phyloP scores from a whole-genome alignment of 345 rosid genomes.

The Rhizophora apiculata region DNA sequence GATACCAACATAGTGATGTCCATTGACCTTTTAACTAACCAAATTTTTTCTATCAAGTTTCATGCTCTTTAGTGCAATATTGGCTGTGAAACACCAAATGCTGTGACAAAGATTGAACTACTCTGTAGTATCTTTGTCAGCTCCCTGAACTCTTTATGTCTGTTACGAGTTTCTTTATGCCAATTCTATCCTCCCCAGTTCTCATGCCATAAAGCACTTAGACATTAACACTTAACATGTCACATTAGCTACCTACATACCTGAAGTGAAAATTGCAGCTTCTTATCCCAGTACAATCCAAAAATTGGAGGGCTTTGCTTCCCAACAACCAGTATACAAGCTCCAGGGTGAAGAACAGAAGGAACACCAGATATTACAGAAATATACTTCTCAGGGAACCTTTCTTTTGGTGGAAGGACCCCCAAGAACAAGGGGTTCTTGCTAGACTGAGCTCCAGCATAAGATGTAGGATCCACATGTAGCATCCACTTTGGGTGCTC shows the following conservation, averaged over 20 bases:
- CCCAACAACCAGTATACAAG: conserved; percentile 68
- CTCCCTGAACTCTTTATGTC: too few relatives aligned
- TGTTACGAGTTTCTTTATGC: not conserved
- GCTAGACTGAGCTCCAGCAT: conserved; percentile 80
- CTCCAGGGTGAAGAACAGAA: conserved; percentile 79
- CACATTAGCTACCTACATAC: conserved; percentile 33
- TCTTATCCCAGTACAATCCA: conserved; percentile 93
- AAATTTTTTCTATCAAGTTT: not conserved
- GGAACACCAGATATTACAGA: conserved; percentile 70
- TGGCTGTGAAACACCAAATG: not conserved
- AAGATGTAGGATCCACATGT: conserved; percentile 82
- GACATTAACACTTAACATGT: not conserved
- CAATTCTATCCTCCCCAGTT: not conserved
- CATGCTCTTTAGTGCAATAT: not conserved
- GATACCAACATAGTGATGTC: not conserved
- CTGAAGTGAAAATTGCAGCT: conserved; percentile 79
- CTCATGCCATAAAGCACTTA: not conserved
- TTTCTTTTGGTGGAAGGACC: conserved; percentile 78
- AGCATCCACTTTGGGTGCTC: conserved; percentile 99
- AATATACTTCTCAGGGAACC: conserved; percentile 85
- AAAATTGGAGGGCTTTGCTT: conserved; percentile 65
- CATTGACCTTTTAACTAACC: not conserved
- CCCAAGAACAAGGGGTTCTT: conserved; percentile 85
- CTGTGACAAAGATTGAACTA: not conserved
- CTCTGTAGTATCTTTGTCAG: too few relatives aligned